phyloP scores from a whole-genome alignment of 2,329 filamentous ascomycete species.

The Pseudopyrenochaeta lycopersici region DNA sequence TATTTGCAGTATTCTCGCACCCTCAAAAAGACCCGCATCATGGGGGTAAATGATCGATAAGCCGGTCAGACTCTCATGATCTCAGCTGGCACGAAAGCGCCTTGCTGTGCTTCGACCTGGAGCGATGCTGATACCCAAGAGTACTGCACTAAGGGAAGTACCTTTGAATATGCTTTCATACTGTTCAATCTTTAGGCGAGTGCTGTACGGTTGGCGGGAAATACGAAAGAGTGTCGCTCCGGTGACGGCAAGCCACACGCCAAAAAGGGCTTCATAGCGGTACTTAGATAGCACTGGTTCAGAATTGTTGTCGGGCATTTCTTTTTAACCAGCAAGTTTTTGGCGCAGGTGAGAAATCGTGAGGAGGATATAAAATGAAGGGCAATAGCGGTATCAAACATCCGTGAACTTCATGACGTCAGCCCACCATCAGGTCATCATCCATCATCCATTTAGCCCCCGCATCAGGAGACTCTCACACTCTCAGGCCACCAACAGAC shows the following conservation, averaged over 20 bases:
- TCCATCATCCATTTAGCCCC: no score
- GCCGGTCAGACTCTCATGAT: neutral
- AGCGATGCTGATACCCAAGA: constrained; percentile 35
- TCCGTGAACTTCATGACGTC: no score
- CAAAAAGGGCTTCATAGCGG: constrained; percentile 42
- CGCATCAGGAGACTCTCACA: no score
- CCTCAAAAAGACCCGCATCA: no score
- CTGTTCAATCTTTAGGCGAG: constrained; percentile 45
- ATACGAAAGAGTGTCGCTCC: constrained; percentile 46
- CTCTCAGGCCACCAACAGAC: no score
- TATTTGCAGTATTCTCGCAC: no score
- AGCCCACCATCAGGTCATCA: no score
- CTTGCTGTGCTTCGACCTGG: constrained; percentile 28
- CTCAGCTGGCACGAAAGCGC: constrained; percentile 20
- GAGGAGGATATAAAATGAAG: neutral
- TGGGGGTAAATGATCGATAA: no score
- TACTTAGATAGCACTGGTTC: constrained; percentile 34
- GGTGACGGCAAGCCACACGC: constrained; percentile 37
- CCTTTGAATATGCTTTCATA: constrained; percentile 51
- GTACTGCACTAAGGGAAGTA: constrained; percentile 38
- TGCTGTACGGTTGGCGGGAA: constrained; percentile 44
- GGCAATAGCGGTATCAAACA: no score
- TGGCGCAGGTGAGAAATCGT: neutral
- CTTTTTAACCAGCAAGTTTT: neutral
- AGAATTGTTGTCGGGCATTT: constrained; percentile 23